Conservation (phyloP, 306 rosid genomes). For the Casuarina cunninghamiana region DNA sequence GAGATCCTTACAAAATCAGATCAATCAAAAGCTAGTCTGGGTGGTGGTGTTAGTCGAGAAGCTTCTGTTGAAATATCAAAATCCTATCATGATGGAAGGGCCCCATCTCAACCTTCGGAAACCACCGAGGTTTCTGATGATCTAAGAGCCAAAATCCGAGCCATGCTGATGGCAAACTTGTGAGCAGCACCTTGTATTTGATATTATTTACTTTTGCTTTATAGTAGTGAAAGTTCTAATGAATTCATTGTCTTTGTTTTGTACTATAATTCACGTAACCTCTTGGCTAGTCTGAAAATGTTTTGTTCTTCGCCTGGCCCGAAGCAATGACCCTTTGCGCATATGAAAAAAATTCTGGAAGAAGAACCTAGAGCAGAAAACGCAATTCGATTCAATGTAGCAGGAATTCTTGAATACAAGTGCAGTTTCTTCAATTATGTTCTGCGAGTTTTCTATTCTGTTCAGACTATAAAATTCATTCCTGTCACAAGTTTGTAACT, state of each 20-base stretch:
- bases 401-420: no score
- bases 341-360: no score
- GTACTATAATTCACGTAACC: neutral
- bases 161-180: slow-evolving; percentile 77
- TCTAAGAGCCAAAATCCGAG: slow-evolving; percentile 85
- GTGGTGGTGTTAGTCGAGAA: slow-evolving; percentile 51
- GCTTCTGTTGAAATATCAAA: slow-evolving; percentile 48
- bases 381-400: no score
- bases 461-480: no score
- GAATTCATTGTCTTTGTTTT: neutral
- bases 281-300: neutral
- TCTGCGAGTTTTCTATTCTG: no score
- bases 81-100: slow-evolving; percentile 30
- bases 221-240: neutral
- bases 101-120: slow-evolving; percentile 53
- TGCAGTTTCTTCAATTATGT: no score
- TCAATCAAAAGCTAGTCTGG: slow-evolving; percentile 40
- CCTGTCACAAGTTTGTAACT: no score
- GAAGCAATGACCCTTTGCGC: no score
- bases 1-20: slow-evolving; percentile 57
- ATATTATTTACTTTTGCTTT: neutral
- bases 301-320: neutral
- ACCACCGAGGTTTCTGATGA: slow-evolving; percentile 63
- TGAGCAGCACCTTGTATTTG: slow-evolving; percentile 7
- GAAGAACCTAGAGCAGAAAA: no score